These are phyloP conservation scores for Aspergillus incahuasiensis DNA, from an alignment of 495 filamentous ascomycete genomes.

Conservation along the genomic window DNA sequence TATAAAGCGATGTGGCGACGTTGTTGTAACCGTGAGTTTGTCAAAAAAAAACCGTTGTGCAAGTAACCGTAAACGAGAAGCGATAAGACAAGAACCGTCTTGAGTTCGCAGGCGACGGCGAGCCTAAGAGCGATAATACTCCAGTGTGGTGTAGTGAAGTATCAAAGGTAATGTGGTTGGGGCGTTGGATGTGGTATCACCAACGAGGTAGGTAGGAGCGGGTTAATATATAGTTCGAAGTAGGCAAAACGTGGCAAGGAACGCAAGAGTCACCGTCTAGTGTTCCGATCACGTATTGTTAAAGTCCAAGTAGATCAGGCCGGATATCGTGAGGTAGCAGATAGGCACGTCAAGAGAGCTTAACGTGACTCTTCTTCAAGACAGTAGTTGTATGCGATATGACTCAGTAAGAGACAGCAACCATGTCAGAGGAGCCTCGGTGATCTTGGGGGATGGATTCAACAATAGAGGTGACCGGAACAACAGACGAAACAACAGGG, in stretches of 20 bases:
- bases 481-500: slow-evolving; percentile 24
- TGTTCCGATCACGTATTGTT: slow-evolving; percentile 27
- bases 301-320: slow-evolving; percentile 24
- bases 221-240: slow-evolving; percentile 3
- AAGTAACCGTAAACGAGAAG: slow-evolving; percentile 45
- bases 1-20: slow-evolving; percentile 25
- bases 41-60: slow-evolving; percentile 44
- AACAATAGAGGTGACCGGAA: slow-evolving; percentile 30
- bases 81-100: slow-evolving; percentile 45
- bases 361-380: slow-evolving; percentile 15
- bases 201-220: slow-evolving; percentile 5
- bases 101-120: slow-evolving; percentile 44
- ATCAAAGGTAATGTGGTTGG: slow-evolving; percentile 21
- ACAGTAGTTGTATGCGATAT: slow-evolving; percentile 12
- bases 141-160: slow-evolving; percentile 33
- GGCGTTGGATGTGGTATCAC: slow-evolving; percentile 5
- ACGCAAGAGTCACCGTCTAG: slow-evolving; percentile 13
- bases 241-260: slow-evolving; percentile 2
- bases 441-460: slow-evolving; percentile 26
- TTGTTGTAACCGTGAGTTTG: slow-evolving; percentile 29
- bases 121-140: slow-evolving; percentile 33
- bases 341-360: slow-evolving; percentile 14
- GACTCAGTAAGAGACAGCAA: slow-evolving; percentile 22
- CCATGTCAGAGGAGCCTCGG: slow-evolving; percentile 19
- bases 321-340: slow-evolving; percentile 14